Conservation (phyloP, 495 filamentous ascomycete genomes). For the Penicillium alfredii region DNA sequence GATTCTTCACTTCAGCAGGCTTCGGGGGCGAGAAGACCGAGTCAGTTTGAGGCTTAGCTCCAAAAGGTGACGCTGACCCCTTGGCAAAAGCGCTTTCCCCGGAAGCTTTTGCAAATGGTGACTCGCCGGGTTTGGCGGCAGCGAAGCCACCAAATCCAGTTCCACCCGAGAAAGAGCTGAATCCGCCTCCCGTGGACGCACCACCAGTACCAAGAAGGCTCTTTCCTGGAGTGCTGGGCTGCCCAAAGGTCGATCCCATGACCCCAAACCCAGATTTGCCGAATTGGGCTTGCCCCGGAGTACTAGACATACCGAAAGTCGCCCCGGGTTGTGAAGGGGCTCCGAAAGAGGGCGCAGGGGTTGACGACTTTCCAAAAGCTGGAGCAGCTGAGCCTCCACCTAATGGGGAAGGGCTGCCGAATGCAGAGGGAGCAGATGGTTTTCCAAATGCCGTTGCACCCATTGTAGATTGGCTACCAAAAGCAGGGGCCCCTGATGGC, state of each 20-base stretch:
- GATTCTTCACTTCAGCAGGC: slow-evolving; percentile 26
- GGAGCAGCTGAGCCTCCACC: slow-evolving; percentile 27
- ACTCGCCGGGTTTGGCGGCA: slow-evolving; percentile 23
- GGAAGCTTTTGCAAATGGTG: slow-evolving; percentile 23
- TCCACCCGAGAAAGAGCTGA: slow-evolving; percentile 29
- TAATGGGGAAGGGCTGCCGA: slow-evolving; percentile 23
- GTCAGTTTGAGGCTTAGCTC: slow-evolving; percentile 18
- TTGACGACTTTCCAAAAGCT: slow-evolving; percentile 45
- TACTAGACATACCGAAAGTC: slow-evolving; percentile 25
- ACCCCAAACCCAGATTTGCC: slow-evolving; percentile 46
- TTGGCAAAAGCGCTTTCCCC: slow-evolving; percentile 11
- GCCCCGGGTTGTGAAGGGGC: slow-evolving; percentile 25
- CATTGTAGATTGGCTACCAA: slow-evolving; percentile 38
- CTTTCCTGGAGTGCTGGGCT: slow-evolving; percentile 29
- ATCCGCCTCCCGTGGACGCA: slow-evolving; percentile 29
- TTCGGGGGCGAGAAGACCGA: slow-evolving; percentile 37
- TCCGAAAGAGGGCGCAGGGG: slow-evolving; percentile 30
- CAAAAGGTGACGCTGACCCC: slow-evolving; percentile 21
- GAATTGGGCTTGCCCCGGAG: slow-evolving; percentile 29
- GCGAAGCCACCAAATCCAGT: slow-evolving; percentile 34
- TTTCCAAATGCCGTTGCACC: slow-evolving; percentile 35
- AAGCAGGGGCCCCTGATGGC: slow-evolving; percentile 22
- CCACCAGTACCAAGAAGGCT: slow-evolving; percentile 21
- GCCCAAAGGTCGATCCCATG: slow-evolving; percentile 38
- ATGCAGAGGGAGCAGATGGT: slow-evolving; percentile 14